These are phyloP conservation scores for Penicillium psychrosexuale DNA, from an alignment of 2,329 filamentous ascomycete genomes.

Conservation along the genomic window DNA sequence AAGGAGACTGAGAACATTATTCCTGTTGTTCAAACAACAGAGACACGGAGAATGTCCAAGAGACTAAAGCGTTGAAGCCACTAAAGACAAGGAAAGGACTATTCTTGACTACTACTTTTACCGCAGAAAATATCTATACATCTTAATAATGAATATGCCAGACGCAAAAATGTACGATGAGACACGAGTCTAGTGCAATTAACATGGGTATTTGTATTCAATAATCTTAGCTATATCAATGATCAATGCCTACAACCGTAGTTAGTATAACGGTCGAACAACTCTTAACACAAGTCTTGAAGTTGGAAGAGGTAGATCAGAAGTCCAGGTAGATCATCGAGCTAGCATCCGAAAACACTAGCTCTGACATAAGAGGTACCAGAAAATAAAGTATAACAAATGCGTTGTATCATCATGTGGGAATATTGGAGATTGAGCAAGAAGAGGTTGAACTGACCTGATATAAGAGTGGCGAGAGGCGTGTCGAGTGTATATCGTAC, in stretches of 20 bases:
- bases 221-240: not conserved
- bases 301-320: slow-evolving; percentile 52
- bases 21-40: slow-evolving; percentile 23
- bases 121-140: not conserved
- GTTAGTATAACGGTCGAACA: slow-evolving; percentile 21
- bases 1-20: slow-evolving; percentile 19
- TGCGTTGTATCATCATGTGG: slow-evolving; percentile 67
- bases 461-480: not conserved
- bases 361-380: slow-evolving; percentile 97
- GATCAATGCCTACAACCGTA: slow-evolving; percentile 10
- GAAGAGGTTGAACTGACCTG: slow-evolving; percentile 34
- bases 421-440: slow-evolving; percentile 21
- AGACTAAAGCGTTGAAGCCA: slow-evolving; percentile 21
- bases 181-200: no score
- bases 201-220: not conserved
- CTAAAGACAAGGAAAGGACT: not conserved
- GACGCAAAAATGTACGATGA: not conserved
- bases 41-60: slow-evolving; percentile 32
- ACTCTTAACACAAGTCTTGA: slow-evolving; percentile 7
- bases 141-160: not conserved
- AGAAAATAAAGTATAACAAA: slow-evolving; percentile 66
- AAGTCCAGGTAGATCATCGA: slow-evolving; percentile 85
- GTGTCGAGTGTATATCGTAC: not conserved
- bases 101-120: not conserved
- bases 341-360: slow-evolving; percentile 44